Evolutionary conservation across 768 basidiomycete species (phyloP).

Genomic region (Tephrocybe sp.): DNA sequence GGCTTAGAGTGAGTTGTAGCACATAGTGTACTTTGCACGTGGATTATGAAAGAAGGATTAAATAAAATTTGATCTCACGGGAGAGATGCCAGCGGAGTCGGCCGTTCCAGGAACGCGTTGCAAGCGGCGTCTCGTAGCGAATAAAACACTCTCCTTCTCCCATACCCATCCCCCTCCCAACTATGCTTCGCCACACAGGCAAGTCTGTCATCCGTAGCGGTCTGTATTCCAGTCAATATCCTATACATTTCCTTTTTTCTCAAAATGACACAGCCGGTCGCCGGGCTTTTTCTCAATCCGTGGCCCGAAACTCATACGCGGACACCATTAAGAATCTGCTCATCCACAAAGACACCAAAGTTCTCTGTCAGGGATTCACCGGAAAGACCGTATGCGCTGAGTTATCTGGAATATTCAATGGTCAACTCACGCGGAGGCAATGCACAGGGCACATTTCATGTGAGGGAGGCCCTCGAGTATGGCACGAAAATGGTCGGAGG

Average conservation of each 20-base stretch:
- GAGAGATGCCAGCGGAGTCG: slow-evolving; percentile 11
- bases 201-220: slow-evolving; percentile 54
- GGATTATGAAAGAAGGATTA: background rate
- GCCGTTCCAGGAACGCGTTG: slow-evolving; percentile 13
- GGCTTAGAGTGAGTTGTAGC: slow-evolving; percentile 18
- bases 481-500: slow-evolving; percentile 99
- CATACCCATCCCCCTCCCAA: slow-evolving; percentile 13
- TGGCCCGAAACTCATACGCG: slow-evolving; percentile 75
- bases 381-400: slow-evolving; percentile 81
- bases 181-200: slow-evolving; percentile 64
- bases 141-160: slow-evolving; percentile 1
- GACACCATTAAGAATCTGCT: slow-evolving; percentile 90
- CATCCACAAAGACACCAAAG: slow-evolving; percentile 93
- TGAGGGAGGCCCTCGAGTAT: slow-evolving; percentile 88
- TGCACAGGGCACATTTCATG: slow-evolving; percentile 91
- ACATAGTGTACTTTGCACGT: background rate
- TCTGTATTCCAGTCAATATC: slow-evolving; percentile 28
- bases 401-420: background rate
- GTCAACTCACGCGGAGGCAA: background rate
- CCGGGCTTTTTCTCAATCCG: slow-evolving; percentile 82
- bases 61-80: background rate
- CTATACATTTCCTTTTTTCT: background rate
- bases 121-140: slow-evolving; percentile 5
- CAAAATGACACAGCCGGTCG: slow-evolving; percentile 49
- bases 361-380: slow-evolving; percentile 88